Evolutionary conservation across 2,329 filamentous ascomycete genomes (phyloP).

Genomic region (Cercospora nicotianae): DNA sequence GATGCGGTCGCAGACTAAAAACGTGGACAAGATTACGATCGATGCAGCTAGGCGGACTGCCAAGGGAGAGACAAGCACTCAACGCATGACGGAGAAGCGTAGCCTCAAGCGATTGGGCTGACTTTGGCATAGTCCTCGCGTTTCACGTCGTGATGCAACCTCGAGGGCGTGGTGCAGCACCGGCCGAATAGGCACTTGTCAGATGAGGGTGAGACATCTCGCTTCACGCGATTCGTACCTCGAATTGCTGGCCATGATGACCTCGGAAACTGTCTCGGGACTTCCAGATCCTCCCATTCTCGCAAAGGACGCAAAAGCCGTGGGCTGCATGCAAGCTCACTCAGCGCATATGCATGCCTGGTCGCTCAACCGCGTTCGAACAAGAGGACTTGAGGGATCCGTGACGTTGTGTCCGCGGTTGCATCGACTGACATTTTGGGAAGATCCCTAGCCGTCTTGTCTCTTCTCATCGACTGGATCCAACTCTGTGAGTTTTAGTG

Average conservation of each 20-base stretch:
- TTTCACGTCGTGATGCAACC: neutral
- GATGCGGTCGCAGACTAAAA: neutral
- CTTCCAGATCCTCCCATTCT: neutral
- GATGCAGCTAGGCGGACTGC: neutral
- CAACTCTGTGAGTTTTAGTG: neutral
- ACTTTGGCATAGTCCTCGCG: neutral
- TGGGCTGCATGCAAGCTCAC: neutral
- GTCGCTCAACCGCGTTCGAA: neutral
- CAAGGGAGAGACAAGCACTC: neutral
- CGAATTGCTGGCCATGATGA: neutral
- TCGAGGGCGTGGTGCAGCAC: neutral
- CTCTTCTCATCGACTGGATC: neutral
- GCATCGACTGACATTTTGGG: neutral
- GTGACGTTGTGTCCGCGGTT: neutral
- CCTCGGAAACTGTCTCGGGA: neutral
- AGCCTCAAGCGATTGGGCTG: neutral
- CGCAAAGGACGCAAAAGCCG: neutral
- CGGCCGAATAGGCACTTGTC: neutral
- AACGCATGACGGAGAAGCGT: neutral
- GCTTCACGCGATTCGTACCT: neutral
- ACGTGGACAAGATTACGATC: slow-evolving; percentile 1
- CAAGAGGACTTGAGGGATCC: neutral
- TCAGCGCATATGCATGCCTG: slow-evolving; percentile 6
- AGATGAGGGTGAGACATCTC: neutral
- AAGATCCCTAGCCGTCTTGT: neutral